Evolutionary conservation across 225 moss, liverwort and hornwort genomes (phyloP).

Genomic region (Climacium dendroides): DNA sequence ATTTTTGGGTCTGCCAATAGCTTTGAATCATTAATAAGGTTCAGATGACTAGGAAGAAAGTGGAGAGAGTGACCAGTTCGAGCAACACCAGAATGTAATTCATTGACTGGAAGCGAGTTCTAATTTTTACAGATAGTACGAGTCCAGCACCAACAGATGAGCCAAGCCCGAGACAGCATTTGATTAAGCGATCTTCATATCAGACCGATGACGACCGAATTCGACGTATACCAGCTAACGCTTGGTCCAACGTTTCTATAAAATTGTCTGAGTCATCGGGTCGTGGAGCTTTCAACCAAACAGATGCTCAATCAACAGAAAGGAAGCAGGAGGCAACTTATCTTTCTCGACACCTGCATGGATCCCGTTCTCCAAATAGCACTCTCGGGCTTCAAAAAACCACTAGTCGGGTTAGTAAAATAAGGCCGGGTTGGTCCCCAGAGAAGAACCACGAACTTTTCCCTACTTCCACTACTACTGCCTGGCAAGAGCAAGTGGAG

Average conservation of each 20-base stretch:
- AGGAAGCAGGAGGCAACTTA: background rate
- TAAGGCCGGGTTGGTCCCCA: slow-evolving; percentile 9
- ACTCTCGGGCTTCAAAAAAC: background rate
- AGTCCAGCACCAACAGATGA: background rate
- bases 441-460: background rate
- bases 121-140: background rate
- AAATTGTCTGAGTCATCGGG: background rate
- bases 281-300: background rate
- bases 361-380: background rate
- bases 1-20: background rate
- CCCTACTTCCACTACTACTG: background rate
- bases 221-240: background rate
- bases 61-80: background rate
- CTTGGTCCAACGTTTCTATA: background rate
- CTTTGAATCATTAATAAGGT: background rate
- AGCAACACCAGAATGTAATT: background rate
- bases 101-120: background rate
- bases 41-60: background rate
- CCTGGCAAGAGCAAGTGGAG: slow-evolving; percentile 13
- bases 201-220: background rate
- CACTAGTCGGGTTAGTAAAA: background rate
- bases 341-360: slow-evolving; percentile 9
- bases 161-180: background rate
- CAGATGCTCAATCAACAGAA: background rate
- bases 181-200: background rate